A percentile compares a stretch with the other conserved stretches of the same genome.
phyloP scores from a whole-genome alignment of 1,139 yeast genomes.

The Tardiomyces blankii region DNA sequence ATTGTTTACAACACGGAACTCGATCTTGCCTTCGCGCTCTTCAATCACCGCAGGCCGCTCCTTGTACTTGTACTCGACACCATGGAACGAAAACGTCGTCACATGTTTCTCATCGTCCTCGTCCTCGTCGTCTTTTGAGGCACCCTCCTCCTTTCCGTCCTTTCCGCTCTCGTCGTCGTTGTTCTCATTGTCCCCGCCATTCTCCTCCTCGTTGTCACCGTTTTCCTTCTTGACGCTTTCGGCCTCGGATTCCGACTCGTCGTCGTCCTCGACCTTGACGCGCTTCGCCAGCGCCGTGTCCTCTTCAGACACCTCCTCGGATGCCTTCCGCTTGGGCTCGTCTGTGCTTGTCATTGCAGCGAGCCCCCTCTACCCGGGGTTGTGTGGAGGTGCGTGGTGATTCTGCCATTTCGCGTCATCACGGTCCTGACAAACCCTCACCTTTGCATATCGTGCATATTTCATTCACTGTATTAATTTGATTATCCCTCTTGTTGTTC shows the following conservation, averaged over 20 bases:
- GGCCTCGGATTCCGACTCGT: not conserved
- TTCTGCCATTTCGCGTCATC: no score
- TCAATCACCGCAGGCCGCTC: constrained; percentile 92
- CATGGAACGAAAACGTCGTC: constrained; percentile 49
- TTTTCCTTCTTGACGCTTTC: constrained; percentile 15
- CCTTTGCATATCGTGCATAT: no score
- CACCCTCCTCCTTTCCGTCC: constrained; percentile 15
- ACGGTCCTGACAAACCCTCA: no score
- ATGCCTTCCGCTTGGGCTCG: not conserved
- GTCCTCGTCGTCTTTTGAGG: constrained; percentile 15
- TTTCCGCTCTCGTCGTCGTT: constrained; percentile 17
- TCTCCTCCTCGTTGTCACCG: constrained; percentile 19
- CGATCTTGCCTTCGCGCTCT: constrained; percentile 83
- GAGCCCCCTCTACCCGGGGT: not conserved
- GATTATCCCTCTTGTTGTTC: no score
- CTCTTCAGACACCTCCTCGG: constrained; percentile 2
- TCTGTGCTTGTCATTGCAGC: not conserved
- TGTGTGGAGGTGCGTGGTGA: no score
- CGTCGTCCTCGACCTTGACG: constrained; percentile 8
- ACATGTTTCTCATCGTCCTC: constrained; percentile 12
- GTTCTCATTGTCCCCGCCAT: constrained; percentile 16
- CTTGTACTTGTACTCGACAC: constrained; percentile 71
- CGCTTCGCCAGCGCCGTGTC: constrained; percentile 5
- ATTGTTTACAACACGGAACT: constrained; percentile 90
- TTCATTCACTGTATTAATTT: no score